Conservation (phyloP, 1,284 basidiomycete genomes). For the Stygiomarasmius scandens region DNA sequence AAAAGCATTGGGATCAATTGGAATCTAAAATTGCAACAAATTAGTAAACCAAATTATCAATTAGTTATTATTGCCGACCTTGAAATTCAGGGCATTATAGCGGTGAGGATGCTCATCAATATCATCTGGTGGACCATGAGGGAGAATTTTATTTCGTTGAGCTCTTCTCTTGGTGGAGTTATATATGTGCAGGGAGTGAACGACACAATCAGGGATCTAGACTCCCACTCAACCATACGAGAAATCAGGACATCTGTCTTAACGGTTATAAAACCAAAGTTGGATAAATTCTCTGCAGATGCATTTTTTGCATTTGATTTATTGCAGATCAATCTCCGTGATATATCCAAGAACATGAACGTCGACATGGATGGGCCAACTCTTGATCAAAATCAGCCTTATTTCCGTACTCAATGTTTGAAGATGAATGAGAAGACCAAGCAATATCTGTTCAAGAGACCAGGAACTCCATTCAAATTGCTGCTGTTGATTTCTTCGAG, state of each 20-base stretch:
- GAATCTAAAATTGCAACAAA: background rate
- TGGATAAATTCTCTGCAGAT: background rate
- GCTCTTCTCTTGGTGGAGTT: background rate
- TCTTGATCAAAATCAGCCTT: background rate
- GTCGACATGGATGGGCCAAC: background rate
- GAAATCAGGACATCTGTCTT: background rate
- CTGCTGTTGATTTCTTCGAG: background rate
- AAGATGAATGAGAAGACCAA: background rate
- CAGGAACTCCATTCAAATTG: background rate
- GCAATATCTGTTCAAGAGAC: background rate
- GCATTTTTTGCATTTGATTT: background rate
- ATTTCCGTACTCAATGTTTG: background rate
- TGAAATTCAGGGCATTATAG: background rate
- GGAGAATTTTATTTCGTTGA: slow-evolving; percentile 10
- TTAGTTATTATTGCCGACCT: background rate
- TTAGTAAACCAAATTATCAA: no score
- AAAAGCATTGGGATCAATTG: slow-evolving; percentile 2
- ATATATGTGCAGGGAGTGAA: background rate
- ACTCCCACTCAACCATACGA: background rate
- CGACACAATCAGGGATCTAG: background rate
- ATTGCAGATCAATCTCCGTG: background rate
- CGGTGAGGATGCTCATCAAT: slow-evolving; percentile 1
- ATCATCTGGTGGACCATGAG: slow-evolving; percentile 8
- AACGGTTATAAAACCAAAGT: background rate
- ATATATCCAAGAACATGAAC: background rate